Evolutionary conservation across 2,329 filamentous ascomycete species (phyloP), one percentile per base, ranked within the genome.

Genomic region (Nigrospora sphaerica): DNA sequence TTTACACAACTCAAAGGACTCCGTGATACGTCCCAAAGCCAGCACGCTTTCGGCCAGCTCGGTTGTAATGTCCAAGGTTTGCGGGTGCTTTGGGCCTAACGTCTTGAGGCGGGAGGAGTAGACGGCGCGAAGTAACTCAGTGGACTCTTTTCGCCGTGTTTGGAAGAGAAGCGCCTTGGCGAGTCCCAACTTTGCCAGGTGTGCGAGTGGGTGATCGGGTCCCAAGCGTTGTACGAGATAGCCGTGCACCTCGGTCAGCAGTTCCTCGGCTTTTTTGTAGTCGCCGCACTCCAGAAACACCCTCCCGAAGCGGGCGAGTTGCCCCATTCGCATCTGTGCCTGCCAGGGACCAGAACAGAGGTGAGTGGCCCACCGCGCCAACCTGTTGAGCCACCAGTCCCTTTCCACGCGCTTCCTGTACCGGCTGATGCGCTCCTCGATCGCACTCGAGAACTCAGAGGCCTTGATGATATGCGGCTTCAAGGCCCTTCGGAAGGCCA

Each of bases 401-500:
- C 19, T 19, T 13, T 14, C 17, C 17, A 18, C 19, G 10, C 9
- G 12, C 9, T 42, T 18, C 19, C 7, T 23, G 19, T 23, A 4
- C 19, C 19, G 4, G n/a, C 12, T 6, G 10, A 34, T 42, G 11
- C 10, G 32, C 6, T 31, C 32, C 17, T 42, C n/a, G 16, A 42
- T 10, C 3, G 11, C 14, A 33, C 5, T 6, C 5, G 11, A 36
- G 32, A 33, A 46, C 17, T 34, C 13, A 3, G 19, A 44, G 12
- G 45, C 49, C 14, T 50, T 39, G 2, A 41, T 34, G n/a, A 53
- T 49, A 16, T 53, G 51, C 12, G 49, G 49, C 23, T 46, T 37
- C 28, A 53, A 32, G 12, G 45, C 49, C 4, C 49, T 40, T 6
- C 43, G 45, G 35, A 50, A 47, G 4, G 16, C 35, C 35, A 32